These are phyloP conservation scores for Grigorovia humatica DNA, from an alignment of 805 yeast genomes.

Conservation along the genomic window DNA sequence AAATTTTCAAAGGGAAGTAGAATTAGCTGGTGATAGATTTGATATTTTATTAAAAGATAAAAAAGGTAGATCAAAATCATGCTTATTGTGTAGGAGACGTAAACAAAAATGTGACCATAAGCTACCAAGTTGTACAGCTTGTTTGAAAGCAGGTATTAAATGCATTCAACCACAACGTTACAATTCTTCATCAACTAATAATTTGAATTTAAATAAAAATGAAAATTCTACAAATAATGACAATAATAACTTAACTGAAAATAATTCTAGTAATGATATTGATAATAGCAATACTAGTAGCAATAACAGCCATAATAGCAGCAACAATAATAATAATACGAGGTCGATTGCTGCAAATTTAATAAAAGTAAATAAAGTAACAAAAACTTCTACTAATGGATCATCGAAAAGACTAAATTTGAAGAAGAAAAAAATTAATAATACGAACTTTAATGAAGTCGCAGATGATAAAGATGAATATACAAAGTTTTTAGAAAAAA, in stretches of 20 bases:
- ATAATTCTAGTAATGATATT: background rate
- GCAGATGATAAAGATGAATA: constrained; percentile 45
- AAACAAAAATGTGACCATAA: constrained; percentile 60
- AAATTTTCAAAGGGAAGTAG: constrained; percentile 26
- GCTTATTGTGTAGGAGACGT: constrained; percentile 45
- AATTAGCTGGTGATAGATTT: constrained; percentile 26
- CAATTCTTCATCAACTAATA: constrained; percentile 7
- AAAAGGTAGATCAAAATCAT: constrained; percentile 48
- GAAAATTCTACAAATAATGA: too few relatives aligned
- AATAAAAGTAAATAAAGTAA: background rate
- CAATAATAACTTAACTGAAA: too few relatives aligned
- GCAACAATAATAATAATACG: background rate
- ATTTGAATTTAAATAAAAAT: background rate
- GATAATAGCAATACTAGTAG: background rate
- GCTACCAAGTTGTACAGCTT: constrained; percentile 53
- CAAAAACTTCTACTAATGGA: background rate
- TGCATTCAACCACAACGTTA: constrained; percentile 59
- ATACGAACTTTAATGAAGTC: constrained; percentile 13
- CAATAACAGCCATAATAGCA: background rate
- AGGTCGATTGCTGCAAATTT: background rate
- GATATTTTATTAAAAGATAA: constrained; percentile 31
- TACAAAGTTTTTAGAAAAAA: constrained; percentile 45
- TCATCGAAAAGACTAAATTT: background rate
- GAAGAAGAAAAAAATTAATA: background rate
- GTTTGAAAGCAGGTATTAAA: constrained; percentile 50